phyloP scores from a whole-genome alignment of 1,284 basidiomycete genomes.

The Cryptococcus deneoformans region DNA sequence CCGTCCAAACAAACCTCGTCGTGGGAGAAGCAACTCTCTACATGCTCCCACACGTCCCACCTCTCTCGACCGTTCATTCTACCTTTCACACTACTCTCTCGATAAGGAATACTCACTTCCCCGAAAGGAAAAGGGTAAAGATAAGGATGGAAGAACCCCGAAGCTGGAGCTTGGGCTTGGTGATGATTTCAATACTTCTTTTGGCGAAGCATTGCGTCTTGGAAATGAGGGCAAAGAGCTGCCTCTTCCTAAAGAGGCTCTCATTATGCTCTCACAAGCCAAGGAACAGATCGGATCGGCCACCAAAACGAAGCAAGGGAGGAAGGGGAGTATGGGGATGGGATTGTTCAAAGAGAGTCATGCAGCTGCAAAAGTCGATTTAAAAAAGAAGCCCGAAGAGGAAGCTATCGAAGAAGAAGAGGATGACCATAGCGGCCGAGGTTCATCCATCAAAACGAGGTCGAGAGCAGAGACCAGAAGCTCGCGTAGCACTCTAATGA shows the following conservation, averaged over 20 bases:
- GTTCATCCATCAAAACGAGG: background rate
- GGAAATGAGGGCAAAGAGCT: constrained; percentile 40
- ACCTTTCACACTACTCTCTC: constrained; percentile 46
- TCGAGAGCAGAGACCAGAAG: constrained; percentile 8
- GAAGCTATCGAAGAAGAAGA: constrained; percentile 8
- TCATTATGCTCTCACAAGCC: constrained; percentile 42
- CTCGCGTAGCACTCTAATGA: background rate
- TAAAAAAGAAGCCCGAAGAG: constrained; percentile 3
- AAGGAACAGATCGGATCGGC: constrained; percentile 36
- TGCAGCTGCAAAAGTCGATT: constrained; percentile 7
- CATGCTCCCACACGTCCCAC: constrained; percentile 18
- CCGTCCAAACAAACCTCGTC: constrained; percentile 1
- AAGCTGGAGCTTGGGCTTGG: constrained; percentile 44
- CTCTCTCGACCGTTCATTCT: constrained; percentile 21
- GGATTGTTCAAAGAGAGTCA: constrained; percentile 49
- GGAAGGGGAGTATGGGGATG: constrained; percentile 51
- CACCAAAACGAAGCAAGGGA: constrained; percentile 38
- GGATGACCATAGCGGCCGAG: background rate
- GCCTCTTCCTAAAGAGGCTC: constrained; percentile 39
- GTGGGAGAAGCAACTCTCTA: constrained; percentile 31
- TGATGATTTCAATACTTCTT: constrained; percentile 40
- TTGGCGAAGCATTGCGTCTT: constrained; percentile 43
- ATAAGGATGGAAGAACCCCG: constrained; percentile 6
- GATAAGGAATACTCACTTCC: constrained; percentile 45
- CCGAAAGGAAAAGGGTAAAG: background rate